phyloP scores from a whole-genome alignment of 2,329 filamentous ascomycete species.

The Thielaviopsis populi region DNA sequence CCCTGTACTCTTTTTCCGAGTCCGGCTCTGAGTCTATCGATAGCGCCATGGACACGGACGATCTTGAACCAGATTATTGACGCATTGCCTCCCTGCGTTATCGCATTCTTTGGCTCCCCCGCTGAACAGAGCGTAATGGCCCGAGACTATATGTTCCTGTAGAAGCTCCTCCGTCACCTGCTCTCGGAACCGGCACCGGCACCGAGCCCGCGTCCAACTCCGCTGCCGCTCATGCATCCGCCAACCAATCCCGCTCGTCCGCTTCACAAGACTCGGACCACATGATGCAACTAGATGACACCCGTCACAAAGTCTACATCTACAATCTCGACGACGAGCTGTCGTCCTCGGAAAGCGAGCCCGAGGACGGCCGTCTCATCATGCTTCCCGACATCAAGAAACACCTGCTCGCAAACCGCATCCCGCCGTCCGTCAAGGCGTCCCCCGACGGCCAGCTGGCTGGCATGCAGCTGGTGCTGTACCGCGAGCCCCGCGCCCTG shows the following conservation, averaged over 20 bases:
- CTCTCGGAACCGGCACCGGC: slow-evolving; percentile 16
- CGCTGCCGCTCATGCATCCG: slow-evolving; percentile 18
- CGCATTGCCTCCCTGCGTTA: not conserved
- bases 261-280: slow-evolving; percentile 23
- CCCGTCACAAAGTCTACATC: slow-evolving; percentile 77
- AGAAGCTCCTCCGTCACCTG: slow-evolving; percentile 28
- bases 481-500: slow-evolving; percentile 62
- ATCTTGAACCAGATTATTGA: slow-evolving; percentile 20
- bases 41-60: slow-evolving; percentile 15
- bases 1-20: slow-evolving; percentile 11
- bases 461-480: slow-evolving; percentile 66
- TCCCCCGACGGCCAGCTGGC: slow-evolving; percentile 25
- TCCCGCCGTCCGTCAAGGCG: slow-evolving; percentile 43
- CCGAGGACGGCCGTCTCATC: slow-evolving; percentile 44
- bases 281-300: slow-evolving; percentile 91
- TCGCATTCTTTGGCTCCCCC: not conserved
- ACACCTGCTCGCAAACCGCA: slow-evolving; percentile 57
- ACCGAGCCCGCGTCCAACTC: slow-evolving; percentile 9
- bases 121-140: slow-evolving; percentile 41
- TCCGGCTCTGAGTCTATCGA: slow-evolving; percentile 12
- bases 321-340: slow-evolving; percentile 82
- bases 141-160: slow-evolving; percentile 52
- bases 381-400: slow-evolving; percentile 80
- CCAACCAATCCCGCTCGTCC: slow-evolving; percentile 10
- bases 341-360: slow-evolving; percentile 41